These are phyloP conservation scores for Metschnikowia cerradonensis DNA, from an alignment of 805 yeast species.

Conservation along the genomic window DNA sequence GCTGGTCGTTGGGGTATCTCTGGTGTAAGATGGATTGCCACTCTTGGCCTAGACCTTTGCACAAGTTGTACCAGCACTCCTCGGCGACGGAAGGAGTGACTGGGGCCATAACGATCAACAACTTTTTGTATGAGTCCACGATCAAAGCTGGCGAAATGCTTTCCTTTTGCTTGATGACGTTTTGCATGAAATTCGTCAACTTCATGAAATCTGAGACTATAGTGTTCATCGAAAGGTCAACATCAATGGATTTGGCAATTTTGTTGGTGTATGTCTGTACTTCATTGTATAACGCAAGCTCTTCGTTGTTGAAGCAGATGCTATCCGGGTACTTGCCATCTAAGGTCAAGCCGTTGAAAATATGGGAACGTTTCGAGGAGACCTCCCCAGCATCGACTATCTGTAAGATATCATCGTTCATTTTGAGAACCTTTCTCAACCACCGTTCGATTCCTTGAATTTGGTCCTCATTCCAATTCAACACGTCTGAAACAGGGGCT, in stretches of 20 bases:
- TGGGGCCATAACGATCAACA: conserved; percentile 68
- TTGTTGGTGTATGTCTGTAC: conserved; percentile 44
- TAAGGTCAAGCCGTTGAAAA: conserved; percentile 17
- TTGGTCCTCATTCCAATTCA: conserved; percentile 87
- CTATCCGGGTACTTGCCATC: conserved; percentile 18
- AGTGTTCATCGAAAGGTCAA: conserved; percentile 68
- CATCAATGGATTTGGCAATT: conserved; percentile 57
- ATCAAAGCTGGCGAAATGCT: conserved; percentile 38
- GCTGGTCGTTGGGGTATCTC: conserved; percentile 60
- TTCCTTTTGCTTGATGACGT: conserved; percentile 32
- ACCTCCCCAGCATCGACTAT: background rate
- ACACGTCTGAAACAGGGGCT: conserved; percentile 78
- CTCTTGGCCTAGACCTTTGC: conserved; percentile 13
- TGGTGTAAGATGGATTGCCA: conserved; percentile 53
- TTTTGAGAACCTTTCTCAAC: conserved; percentile 55
- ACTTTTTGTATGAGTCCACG: conserved; percentile 45
- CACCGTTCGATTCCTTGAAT: conserved; percentile 87
- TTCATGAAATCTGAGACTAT: conserved; percentile 90
- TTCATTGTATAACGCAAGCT: conserved; percentile 55
- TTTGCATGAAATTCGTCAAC: conserved; percentile 49
- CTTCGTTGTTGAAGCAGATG: conserved; percentile 37
- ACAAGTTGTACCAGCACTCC: conserved; percentile 62
- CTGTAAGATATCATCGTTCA: conserved; percentile 19
- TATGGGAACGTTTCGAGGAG: conserved; percentile 1
- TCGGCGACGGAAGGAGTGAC: conserved; percentile 80